Conservation (phyloP, 2,329 filamentous ascomycete genomes). For the Fusarium scirpi region DNA sequence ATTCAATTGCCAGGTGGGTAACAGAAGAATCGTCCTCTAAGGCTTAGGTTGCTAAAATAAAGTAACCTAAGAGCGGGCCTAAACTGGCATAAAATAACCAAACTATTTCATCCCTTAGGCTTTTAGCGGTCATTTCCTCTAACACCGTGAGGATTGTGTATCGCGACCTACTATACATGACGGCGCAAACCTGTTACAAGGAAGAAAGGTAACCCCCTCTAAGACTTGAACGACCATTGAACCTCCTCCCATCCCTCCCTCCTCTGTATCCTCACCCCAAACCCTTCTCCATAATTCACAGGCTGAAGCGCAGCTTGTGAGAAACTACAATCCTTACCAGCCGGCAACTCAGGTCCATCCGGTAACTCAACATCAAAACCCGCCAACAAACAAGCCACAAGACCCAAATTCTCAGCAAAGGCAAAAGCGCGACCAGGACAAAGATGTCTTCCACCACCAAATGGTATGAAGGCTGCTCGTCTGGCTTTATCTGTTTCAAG, state of each 20-base stretch:
- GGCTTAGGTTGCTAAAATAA: too few species aligned
- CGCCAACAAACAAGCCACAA: slow-evolving; percentile 25
- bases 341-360: neutral
- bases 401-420: slow-evolving; percentile 31
- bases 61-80: too few species aligned
- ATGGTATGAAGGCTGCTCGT: slow-evolving; percentile 17
- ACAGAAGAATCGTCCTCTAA: too few species aligned
- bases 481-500: slow-evolving; percentile 11
- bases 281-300: slow-evolving; percentile 8
- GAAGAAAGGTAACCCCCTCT: neutral
- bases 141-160: too few species aligned
- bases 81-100: too few species aligned
- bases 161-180: too few species aligned
- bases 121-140: too few species aligned
- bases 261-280: slow-evolving; percentile 23
- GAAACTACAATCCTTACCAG: neutral
- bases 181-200: too few species aligned
- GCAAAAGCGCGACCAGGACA: slow-evolving; percentile 34
- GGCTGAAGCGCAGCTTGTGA: slow-evolving; percentile 23
- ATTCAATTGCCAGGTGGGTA: too few species aligned
- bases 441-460: slow-evolving; percentile 26
- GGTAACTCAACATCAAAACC: slow-evolving; percentile 19
- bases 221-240: slow-evolving; percentile 22
- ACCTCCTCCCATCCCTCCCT: slow-evolving; percentile 24
- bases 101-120: too few species aligned